Evolutionary conservation across 106 monocot species (phyloP).

Genomic region (Apostasia shenzhenica): DNA sequence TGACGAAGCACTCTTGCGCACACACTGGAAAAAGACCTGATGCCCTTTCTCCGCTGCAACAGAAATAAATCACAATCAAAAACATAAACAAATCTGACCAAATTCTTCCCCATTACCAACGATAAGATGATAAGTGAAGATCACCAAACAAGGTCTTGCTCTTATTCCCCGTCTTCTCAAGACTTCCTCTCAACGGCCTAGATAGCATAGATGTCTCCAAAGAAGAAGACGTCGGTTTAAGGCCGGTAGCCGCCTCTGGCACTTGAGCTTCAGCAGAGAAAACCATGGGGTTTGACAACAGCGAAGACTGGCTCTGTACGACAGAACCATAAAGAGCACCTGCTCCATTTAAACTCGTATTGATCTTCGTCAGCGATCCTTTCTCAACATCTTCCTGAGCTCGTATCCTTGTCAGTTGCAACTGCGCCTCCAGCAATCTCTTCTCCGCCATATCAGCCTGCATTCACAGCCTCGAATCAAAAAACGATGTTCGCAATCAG

Average conservation of each 20-base stretch:
- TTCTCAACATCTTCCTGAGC: neutral
- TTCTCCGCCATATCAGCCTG: slow-evolving; percentile 53
- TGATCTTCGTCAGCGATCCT: too few species aligned
- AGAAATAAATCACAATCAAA: neutral
- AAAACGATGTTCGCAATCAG: neutral
- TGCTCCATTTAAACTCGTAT: too few species aligned
- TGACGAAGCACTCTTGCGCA: slow-evolving; percentile 28
- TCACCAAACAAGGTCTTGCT: neutral
- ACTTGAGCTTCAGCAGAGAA: neutral
- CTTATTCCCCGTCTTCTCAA: neutral
- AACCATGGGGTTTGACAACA: neutral
- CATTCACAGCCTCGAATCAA: neutral
- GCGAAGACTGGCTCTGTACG: neutral
- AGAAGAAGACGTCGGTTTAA: neutral
- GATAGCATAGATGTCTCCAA: slow-evolving; percentile 6
- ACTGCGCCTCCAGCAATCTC: slow-evolving; percentile 30
- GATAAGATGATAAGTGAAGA: neutral
- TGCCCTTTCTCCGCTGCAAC: slow-evolving; percentile 50
- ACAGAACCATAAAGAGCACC: too few species aligned
- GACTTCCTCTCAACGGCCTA: neutral
- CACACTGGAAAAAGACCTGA: slow-evolving; percentile 35
- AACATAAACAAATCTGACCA: neutral
- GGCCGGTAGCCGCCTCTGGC: neutral
- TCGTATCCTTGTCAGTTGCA: slow-evolving; percentile 29
- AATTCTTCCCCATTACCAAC: too few species aligned